A percentile compares a stretch with the other conserved stretches of the same genome.
phyloP scores from a whole-genome alignment of 202 grass and related monocot genomes.

The Schoenoplectus triqueter region DNA sequence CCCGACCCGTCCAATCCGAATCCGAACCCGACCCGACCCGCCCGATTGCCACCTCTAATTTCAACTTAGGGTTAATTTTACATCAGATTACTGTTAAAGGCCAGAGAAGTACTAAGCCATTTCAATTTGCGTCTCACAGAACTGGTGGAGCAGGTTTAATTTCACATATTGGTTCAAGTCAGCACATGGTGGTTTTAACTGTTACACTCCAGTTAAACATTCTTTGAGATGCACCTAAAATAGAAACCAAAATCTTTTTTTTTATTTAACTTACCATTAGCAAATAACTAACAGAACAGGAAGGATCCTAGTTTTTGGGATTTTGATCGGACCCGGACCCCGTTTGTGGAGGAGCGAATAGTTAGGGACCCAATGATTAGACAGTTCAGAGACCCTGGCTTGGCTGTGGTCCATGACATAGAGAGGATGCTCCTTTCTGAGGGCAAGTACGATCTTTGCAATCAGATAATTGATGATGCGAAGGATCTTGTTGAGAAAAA shows the following conservation, averaged over 20 bases:
- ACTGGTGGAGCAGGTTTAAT: background rate
- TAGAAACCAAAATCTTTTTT: background rate
- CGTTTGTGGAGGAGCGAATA: constrained; percentile 78
- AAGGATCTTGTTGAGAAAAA: constrained; percentile 72
- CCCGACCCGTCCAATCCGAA: too few relatives aligned
- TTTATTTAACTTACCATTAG: background rate
- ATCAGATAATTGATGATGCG: constrained; percentile 82
- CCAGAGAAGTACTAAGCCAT: background rate
- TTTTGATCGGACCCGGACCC: constrained; percentile 57
- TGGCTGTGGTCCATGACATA: constrained; percentile 81
- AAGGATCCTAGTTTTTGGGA: constrained; percentile 73
- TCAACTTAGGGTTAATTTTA: background rate
- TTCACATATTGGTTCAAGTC: background rate
- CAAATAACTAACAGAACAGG: constrained; percentile 36
- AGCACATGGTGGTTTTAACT: background rate
- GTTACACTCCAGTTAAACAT: background rate
- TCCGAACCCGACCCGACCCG: too few relatives aligned
- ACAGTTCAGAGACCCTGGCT: constrained; percentile 60
- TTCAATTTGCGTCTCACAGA: background rate
- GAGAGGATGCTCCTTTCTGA: constrained; percentile 76
- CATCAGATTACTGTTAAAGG: background rate
- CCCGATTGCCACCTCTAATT: too few relatives aligned
- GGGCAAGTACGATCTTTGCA: constrained; percentile 87
- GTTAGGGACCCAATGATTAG: constrained; percentile 45
- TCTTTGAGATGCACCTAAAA: background rate